Base-by-base conservation (phyloP, 2,329 filamentous ascomycete species). In the Epichloe brachyelytri region DNA sequence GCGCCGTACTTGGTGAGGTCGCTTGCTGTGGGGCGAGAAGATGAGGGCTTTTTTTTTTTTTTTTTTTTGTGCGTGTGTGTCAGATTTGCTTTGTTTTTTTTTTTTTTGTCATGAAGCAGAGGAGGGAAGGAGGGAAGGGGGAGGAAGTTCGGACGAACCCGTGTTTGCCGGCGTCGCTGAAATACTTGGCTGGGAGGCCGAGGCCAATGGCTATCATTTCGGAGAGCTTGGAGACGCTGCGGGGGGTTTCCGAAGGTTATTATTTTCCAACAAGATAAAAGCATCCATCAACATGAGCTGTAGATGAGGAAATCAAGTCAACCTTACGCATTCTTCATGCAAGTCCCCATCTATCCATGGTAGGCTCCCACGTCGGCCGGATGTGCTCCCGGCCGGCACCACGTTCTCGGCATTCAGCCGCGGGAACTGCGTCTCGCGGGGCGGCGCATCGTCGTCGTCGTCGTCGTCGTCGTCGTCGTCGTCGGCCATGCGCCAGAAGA, bases 161-260 rank as follows among this genome's bases (percentile, higher is more conserved):
- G 56, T 80, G 80, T 54, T 69, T 68, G 26, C 73, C 78, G 33
- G 77, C 76, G 40, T 75, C 68, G 51, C 68, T 76, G 58, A 82
- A 81, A 39, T 74, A 75, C 40, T 72, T 66, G 8, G 69, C 67
- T 0, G 74, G 70, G 17, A 82, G 66, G 0, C 74, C 77, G 33
- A 82, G 67, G 1, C 78, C 78, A 5, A 79, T 63, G 30, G 78
- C 78, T 0, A 73, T 66, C 78, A 82, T 82, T 58, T 79, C 73
- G 3, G 78, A 76, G 1, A 80, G 64, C n/a, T 71, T 74, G 1
- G 74, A 69, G 12, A 81, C 77, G 2, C 75, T 77, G 41, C 3
- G 26, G 26, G 7, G 26, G 26, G 7, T 1, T 10, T 30, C 26
- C n/a, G n/a, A n/a, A n/a, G 8, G 26, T 30, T 1, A 30, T 10